Percentiles rank a stretch among this genome's conserved stretches.
phyloP scores from a whole-genome alignment of 371 early-diverging fungal genomes.

The Mucor ambiguus region DNA sequence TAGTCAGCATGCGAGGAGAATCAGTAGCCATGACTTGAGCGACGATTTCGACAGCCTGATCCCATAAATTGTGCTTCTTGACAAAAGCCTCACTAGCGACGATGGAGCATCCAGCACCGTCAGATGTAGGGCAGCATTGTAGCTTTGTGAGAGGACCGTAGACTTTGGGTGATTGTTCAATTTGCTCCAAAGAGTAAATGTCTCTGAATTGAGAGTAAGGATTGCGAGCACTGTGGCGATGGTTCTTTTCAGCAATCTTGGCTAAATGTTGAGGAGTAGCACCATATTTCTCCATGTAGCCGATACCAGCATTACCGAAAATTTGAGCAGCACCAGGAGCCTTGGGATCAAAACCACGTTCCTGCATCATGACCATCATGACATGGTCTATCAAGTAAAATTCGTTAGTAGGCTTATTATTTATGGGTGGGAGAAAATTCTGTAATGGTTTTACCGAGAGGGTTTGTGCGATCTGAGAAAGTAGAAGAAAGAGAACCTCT shows the following conservation, averaged over 20 bases:
- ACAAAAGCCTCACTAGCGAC: slow-evolving; percentile 74
- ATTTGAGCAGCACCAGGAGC: slow-evolving; percentile 75
- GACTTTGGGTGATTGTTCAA: slow-evolving; percentile 64
- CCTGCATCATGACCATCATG: slow-evolving; percentile 54
- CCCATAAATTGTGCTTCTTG: slow-evolving; percentile 60
- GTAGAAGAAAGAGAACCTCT: slow-evolving; percentile 58
- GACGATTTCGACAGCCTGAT: slow-evolving; percentile 73
- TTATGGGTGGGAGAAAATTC: not conserved
- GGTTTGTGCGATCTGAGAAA: slow-evolving; percentile 69
- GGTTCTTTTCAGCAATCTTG: slow-evolving; percentile 79
- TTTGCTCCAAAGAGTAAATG: slow-evolving; percentile 68
- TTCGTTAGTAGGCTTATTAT: not conserved
- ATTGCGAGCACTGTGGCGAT: slow-evolving; percentile 74
- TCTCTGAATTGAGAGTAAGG: slow-evolving; percentile 83
- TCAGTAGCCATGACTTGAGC: slow-evolving; percentile 79
- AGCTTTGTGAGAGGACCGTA: slow-evolving; percentile 76
- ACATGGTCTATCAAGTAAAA: slow-evolving; percentile 50
- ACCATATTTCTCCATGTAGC: slow-evolving; percentile 70
- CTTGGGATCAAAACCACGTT: slow-evolving; percentile 57
- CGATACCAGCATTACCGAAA: slow-evolving; percentile 79
- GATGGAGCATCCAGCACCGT: slow-evolving; percentile 74
- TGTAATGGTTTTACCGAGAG: slow-evolving; percentile 47
- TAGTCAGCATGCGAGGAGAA: slow-evolving; percentile 60
- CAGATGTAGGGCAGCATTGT: slow-evolving; percentile 83
- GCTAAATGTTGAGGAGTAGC: slow-evolving; percentile 63